phyloP scores from a whole-genome alignment of 345 rosid species.

The Lagerstroemia speciosa region DNA sequence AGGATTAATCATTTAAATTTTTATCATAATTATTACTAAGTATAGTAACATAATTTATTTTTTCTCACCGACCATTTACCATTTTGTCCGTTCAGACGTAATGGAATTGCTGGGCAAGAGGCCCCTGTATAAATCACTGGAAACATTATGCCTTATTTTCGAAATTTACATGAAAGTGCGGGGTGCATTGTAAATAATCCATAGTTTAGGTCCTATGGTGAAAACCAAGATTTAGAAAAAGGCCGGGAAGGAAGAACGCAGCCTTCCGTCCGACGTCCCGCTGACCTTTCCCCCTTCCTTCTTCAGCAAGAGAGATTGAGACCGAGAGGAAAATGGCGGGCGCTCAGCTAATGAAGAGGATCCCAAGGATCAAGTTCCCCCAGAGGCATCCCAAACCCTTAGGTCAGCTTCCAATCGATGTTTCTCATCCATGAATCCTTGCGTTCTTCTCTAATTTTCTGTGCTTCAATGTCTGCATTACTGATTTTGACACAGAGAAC shows the following conservation, averaged over 20 bases:
- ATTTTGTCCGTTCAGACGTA: too few species aligned
- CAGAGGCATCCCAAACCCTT: slow-evolving; percentile 45
- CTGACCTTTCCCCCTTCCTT: not conserved
- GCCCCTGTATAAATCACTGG: not conserved
- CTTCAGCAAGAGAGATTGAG: not conserved
- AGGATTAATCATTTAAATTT: too few species aligned
- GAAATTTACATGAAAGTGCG: not conserved
- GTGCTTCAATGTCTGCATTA: not conserved
- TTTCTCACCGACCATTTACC: too few species aligned
- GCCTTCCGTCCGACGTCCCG: not conserved
- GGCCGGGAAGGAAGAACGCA: not conserved
- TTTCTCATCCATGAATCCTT: not conserved
- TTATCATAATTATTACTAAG: too few species aligned
- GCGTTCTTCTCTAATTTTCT: not conserved
- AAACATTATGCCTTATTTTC: not conserved
- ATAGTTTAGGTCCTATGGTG: not conserved
- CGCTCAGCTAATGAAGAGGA: slow-evolving; percentile 60
- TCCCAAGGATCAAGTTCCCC: slow-evolving; percentile 86
- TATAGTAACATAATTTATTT: too few species aligned
- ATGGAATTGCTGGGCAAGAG: not conserved
- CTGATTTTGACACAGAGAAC: not conserved
- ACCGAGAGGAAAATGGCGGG: slow-evolving; percentile 26
- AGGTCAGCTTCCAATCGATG: slow-evolving; percentile 17
- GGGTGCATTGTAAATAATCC: not conserved
- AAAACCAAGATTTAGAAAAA: not conserved